These are phyloP conservation scores for Lachnellula cervina DNA, from an alignment of 2,329 filamentous ascomycete species.

Conservation along the genomic window DNA sequence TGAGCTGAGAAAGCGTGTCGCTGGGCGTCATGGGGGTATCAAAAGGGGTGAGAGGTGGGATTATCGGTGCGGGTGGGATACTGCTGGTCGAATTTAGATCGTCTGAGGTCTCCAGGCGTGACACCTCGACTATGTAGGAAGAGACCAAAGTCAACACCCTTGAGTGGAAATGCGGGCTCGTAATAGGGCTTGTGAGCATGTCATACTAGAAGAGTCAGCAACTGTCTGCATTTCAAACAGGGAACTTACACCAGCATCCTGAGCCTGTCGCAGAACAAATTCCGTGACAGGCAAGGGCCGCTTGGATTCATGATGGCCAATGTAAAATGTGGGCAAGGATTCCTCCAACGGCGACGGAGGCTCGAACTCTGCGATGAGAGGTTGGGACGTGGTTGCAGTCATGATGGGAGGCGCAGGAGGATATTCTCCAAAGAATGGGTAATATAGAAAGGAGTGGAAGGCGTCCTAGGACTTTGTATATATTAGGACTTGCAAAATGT, in stretches of 20 bases:
- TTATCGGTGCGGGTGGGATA: conserved; percentile 50
- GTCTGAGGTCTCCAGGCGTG: conserved; percentile 39
- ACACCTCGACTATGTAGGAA: conserved; percentile 42
- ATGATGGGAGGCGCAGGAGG: background rate
- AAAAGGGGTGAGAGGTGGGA: conserved; percentile 68
- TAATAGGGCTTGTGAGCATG: conserved; percentile 74
- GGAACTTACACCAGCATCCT: conserved; percentile 61
- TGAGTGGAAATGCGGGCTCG: conserved; percentile 65
- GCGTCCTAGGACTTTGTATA: background rate
- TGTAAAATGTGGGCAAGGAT: conserved; percentile 52
- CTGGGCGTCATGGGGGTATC: conserved; percentile 72
- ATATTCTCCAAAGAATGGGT: background rate
- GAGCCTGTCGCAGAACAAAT: conserved; percentile 59
- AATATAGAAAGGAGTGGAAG: background rate
- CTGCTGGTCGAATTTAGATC: conserved; percentile 35
- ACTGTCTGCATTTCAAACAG: conserved; percentile 9
- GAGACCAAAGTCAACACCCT: conserved; percentile 61
- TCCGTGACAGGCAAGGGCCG: conserved; percentile 57
- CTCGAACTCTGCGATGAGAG: conserved; percentile 12
- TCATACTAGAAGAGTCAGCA: conserved; percentile 55
- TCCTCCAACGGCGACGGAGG: conserved; percentile 24
- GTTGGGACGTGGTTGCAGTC: background rate
- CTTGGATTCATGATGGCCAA: conserved; percentile 69
- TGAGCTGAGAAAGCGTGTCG: conserved; percentile 64
- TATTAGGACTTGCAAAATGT: background rate